Conservation (phyloP, 2,329 filamentous ascomycete genomes). For the Xylaria sp. region DNA sequence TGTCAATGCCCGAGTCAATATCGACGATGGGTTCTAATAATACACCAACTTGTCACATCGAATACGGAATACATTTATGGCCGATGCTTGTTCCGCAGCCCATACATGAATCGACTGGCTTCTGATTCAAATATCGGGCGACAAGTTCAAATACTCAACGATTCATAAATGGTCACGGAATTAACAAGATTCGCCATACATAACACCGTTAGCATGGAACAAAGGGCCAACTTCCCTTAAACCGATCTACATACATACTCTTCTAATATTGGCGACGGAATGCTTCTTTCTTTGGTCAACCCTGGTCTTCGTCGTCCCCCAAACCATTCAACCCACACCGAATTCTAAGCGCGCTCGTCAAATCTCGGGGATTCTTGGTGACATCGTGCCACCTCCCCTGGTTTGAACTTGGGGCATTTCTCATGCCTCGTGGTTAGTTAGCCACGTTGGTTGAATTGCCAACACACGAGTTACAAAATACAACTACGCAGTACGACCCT, state of each 20-base stretch:
- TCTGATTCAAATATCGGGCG: not conserved
- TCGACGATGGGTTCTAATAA: not conserved
- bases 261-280: too few relatives aligned
- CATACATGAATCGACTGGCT: not conserved
- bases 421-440: not conserved
- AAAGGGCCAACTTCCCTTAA: too few relatives aligned
- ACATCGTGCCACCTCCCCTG: not conserved
- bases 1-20: not conserved
- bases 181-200: not conserved
- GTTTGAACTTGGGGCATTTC: not conserved
- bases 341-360: not conserved
- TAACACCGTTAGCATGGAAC: not conserved
- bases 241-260: too few relatives aligned
- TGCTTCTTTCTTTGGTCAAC: not conserved
- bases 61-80: too few relatives aligned
- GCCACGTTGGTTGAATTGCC: not conserved
- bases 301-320: not conserved
- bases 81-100: not conserved
- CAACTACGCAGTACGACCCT: not conserved
- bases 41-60: not conserved
- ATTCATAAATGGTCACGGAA: not conserved
- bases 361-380: not conserved
- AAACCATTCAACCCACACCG: not conserved
- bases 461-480: not conserved
- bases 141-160: not conserved